phyloP scores from a whole-genome alignment of 1,284 basidiomycete species.

The Leccinum griseonigrum region DNA sequence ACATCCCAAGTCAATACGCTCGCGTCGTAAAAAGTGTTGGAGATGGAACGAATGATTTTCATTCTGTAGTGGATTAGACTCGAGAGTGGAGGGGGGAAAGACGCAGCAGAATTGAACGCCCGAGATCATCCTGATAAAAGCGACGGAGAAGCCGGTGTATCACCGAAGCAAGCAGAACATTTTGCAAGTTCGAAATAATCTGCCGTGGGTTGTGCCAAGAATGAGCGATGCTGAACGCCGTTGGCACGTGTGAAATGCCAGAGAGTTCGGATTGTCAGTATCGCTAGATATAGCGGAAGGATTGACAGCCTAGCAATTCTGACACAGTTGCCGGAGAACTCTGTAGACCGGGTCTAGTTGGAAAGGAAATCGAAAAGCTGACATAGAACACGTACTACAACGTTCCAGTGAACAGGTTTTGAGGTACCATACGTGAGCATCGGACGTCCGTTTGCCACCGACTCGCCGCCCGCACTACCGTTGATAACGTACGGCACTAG shows the following conservation, averaged over 20 bases:
- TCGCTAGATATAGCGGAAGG: not conserved
- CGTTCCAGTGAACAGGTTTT: not conserved
- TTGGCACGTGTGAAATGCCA: not conserved
- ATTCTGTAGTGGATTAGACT: slow-evolving; percentile 6
- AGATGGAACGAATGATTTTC: slow-evolving; percentile 13
- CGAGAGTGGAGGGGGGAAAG: not conserved
- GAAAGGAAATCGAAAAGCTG: not conserved
- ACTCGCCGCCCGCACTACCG: not conserved
- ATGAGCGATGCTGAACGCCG: not conserved
- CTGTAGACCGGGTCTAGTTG: not conserved
- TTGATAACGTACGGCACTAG: not conserved
- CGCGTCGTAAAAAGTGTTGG: slow-evolving; percentile 10
- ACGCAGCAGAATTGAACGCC: not conserved
- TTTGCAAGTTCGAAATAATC: not conserved
- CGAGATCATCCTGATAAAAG: slow-evolving; percentile 8
- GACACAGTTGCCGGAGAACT: not conserved
- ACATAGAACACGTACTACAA: not conserved
- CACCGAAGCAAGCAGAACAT: not conserved
- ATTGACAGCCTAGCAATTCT: not conserved
- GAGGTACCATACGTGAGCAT: not conserved
- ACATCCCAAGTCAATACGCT: slow-evolving; percentile 51
- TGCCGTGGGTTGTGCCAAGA: not conserved
- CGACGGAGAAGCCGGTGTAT: not conserved
- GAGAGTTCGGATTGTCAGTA: not conserved
- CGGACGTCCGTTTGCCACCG: not conserved